Conservation (phyloP, 805 yeast genomes). For the Myxozyma sirexii region DNA sequence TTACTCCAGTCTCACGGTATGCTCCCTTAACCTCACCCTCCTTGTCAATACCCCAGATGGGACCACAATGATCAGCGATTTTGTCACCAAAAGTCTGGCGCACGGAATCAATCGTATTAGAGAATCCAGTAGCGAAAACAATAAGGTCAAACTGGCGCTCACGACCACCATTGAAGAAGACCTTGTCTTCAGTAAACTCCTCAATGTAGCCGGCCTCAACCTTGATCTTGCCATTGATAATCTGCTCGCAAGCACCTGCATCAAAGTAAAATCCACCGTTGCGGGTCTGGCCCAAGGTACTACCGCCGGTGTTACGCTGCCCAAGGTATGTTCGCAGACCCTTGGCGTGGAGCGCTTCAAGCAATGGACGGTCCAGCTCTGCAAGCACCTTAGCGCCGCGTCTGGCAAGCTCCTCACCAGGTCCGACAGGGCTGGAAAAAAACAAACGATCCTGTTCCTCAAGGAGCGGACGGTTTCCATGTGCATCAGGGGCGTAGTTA, state of each 20-base stretch:
- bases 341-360: slow-evolving; percentile 40
- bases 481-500: slow-evolving; percentile 43
- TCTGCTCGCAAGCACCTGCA: slow-evolving; percentile 49
- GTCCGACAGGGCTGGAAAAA: too few relatives aligned
- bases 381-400: slow-evolving; percentile 43
- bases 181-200: slow-evolving; percentile 45
- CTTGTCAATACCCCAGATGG: slow-evolving; percentile 48
- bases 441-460: slow-evolving; percentile 48
- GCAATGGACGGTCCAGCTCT: slow-evolving; percentile 41
- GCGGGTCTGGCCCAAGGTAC: slow-evolving; percentile 46
- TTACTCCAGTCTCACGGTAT: slow-evolving; percentile 48
- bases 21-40: slow-evolving; percentile 48
- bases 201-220: slow-evolving; percentile 44
- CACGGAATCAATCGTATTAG: slow-evolving; percentile 50
- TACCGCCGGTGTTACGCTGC: slow-evolving; percentile 49
- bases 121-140: slow-evolving; percentile 51
- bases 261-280: slow-evolving; percentile 53
- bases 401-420: slow-evolving; percentile 44
- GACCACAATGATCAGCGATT: slow-evolving; percentile 44
- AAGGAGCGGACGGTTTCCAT: slow-evolving; percentile 46
- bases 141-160: slow-evolving; percentile 45
- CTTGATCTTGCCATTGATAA: slow-evolving; percentile 46
- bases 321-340: slow-evolving; percentile 50
- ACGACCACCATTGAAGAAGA: slow-evolving; percentile 46
- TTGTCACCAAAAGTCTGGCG: slow-evolving; percentile 45